phyloP scores from a whole-genome alignment of 1,139 yeast species.

The Suhomyces bribrorum region DNA sequence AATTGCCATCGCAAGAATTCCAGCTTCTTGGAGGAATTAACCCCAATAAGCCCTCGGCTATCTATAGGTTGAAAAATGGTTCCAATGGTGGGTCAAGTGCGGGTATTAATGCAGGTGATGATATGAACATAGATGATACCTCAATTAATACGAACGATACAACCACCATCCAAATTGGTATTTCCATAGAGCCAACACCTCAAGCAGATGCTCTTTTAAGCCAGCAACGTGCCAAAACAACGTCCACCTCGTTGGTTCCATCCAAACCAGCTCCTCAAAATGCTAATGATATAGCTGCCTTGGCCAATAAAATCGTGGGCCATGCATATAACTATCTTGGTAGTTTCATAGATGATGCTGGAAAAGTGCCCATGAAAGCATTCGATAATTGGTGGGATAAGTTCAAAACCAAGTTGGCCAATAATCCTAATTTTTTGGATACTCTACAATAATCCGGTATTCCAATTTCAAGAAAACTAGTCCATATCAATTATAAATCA shows the following conservation, averaged over 20 bases:
- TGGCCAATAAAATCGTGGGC: constrained; percentile 86
- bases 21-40: constrained; percentile 77
- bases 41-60: constrained; percentile 82
- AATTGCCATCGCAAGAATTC: constrained; percentile 72
- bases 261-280: constrained; percentile 14
- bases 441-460: constrained; percentile 14
- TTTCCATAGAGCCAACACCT: constrained; percentile 76
- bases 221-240: constrained; percentile 32
- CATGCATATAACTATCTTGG: constrained; percentile 90
- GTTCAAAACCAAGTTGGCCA: constrained; percentile 69
- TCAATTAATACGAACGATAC: constrained; percentile 20
- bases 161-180: constrained; percentile 66
- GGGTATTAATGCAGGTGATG: constrained; percentile 40
- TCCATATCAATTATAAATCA: no score
- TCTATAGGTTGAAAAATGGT: constrained; percentile 69
- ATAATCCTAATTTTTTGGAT: constrained; percentile 82
- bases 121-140: constrained; percentile 18
- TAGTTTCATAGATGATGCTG: constrained; percentile 75
- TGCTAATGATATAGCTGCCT: constrained; percentile 41
- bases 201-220: constrained; percentile 57
- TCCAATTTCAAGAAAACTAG: neutral
- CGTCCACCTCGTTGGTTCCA: constrained; percentile 11
- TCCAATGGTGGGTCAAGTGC: constrained; percentile 26
- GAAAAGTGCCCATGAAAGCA: constrained; percentile 83
- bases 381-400: constrained; percentile 97